Base-by-base conservation (phyloP, 352 stramenopile species). In the Phytopythium oedochilum region DNA sequence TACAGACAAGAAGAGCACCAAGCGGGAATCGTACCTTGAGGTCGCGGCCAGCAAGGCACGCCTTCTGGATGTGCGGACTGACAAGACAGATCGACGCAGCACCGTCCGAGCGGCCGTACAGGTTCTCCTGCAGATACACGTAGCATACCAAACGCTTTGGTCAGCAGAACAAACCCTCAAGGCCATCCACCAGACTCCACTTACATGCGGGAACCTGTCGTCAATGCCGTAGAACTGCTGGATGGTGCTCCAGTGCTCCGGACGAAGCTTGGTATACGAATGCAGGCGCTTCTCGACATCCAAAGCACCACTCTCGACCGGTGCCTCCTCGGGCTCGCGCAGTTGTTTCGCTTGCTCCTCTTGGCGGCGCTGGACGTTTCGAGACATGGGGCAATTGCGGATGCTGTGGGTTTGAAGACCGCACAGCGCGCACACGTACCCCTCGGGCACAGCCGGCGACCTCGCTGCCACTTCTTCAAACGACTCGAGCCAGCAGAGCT, bases 31-130 rank as follows among this genome's bases (percentile, higher is more conserved):
- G n/a, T n/a, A 74, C 80, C 43, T 78, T 70, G 53, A 85, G 60
- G 4, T 75, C 63, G 6, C 72, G 67, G n/a, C 82, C 79, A n/a
- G 63, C 56, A 25, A 92, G 66, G 62, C 81, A 86, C 8, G 75
- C 59, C 26, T 61, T 45, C 49, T 75, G 72, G 28, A 92, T 72
- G 38, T 63, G 69, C 15, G 59, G 53, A 25, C 84, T 81, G 29
- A 92, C 79, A 34, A 88, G 68, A 45, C 75, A 87, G 15, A 92
- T 70, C 3, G 77, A 87, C 6, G 81, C 66, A 0, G 78, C 83
- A 17, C 75, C 70, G 56, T 88, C 79, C 11, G 82, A 89, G 9
- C 82, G 73, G 5, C 75, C 78, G 56, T 73, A 88, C 23, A 92
- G 47, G 32, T 86, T 68, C 20, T 79, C 60, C 78, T 88, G 51